Evolutionary conservation across 1,284 basidiomycete species (phyloP), one percentile per base, ranked within the genome.

Genomic region (Phlebopus sp.): DNA sequence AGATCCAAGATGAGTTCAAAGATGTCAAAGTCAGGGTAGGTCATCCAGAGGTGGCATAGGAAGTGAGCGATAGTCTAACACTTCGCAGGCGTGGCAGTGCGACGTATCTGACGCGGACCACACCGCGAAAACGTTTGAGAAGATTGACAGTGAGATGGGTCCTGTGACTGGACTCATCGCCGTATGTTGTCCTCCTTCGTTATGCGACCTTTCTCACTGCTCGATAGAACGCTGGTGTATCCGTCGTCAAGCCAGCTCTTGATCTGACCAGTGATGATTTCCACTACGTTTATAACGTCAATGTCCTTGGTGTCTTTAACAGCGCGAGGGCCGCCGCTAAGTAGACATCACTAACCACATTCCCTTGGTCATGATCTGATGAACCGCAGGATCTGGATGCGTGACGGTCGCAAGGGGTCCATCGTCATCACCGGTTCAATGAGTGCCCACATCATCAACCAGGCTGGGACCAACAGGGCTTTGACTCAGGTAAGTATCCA

Each of bases 401-500:
- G 47, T 0, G 1, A 2, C 0, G 47, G 54, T 0, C 17, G 25
- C 0, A 42, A 11, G 23, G 60, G 58, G 0, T 57, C 70, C 0
- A 77, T 79, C 47, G 73, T 79, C 31, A 68, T 79, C 47, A 74
- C 71, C 2, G 71, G 72, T 3, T 75, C 73, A 10, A 79, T 79
- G 75, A 73, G 69, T 35, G 74, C 70, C 5, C 69, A 72, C 39
- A 79, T 79, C 48, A 71, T 76, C 57, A 78, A 79, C 52, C 69
- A 70, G 49, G 57, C 65, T 11, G 54, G 37, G 3, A 45, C 55
- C 8, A 69, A 66, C 49, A 45, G 57, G 47, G 50, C 73, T 11
- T 49, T 73, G 45, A 69, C 65, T 14, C 72, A 73, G 57, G 71
- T 68, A 2, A n/a, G 59, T 3, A 10, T 6, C 7, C 3, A 1